These are phyloP conservation scores for Ustilago hordei DNA, from an alignment of 1,284 basidiomycete genomes.

Conservation along the genomic window DNA sequence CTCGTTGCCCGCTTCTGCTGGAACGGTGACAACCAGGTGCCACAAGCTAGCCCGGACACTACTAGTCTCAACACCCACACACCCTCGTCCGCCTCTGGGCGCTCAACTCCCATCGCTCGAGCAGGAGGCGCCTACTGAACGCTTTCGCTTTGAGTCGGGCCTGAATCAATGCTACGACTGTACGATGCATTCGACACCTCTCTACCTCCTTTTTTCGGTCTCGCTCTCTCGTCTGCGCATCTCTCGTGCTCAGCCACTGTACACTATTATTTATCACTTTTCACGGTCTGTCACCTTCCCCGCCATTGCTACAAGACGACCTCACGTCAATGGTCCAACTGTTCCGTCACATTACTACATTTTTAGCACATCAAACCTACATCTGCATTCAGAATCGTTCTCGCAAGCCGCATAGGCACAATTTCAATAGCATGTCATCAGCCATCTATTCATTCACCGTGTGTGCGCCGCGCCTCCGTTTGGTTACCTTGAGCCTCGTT, in stretches of 20 bases:
- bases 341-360: slow-evolving; percentile 14
- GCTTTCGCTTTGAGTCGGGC: too few species aligned
- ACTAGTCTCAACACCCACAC: slow-evolving; percentile 26
- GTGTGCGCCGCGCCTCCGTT: not conserved
- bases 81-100: slow-evolving; percentile 44
- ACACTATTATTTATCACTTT: slow-evolving; percentile 13
- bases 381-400: slow-evolving; percentile 29
- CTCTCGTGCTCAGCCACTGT: slow-evolving; percentile 18
- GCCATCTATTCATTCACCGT: not conserved
- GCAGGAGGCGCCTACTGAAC: slow-evolving; percentile 40
- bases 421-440: slow-evolving; percentile 3
- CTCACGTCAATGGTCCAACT: slow-evolving; percentile 20
- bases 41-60: slow-evolving; percentile 31
- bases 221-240: not conserved
- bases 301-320: slow-evolving; percentile 4
- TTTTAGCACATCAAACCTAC: slow-evolving; percentile 15
- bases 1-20: slow-evolving; percentile 63
- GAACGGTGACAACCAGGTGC: slow-evolving; percentile 56
- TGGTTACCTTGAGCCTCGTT: not conserved
- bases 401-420: slow-evolving; percentile 32
- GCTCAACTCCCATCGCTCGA: slow-evolving; percentile 47
- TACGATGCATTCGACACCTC: slow-evolving; percentile 10
- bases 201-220: not conserved
- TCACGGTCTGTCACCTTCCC: not conserved
- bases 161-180: slow-evolving; percentile 4